Evolutionary conservation across 176 grass and related monocot genomes (phyloP), one percentile per base, ranked within the genome.

Genomic region (Zea luxurians): DNA sequence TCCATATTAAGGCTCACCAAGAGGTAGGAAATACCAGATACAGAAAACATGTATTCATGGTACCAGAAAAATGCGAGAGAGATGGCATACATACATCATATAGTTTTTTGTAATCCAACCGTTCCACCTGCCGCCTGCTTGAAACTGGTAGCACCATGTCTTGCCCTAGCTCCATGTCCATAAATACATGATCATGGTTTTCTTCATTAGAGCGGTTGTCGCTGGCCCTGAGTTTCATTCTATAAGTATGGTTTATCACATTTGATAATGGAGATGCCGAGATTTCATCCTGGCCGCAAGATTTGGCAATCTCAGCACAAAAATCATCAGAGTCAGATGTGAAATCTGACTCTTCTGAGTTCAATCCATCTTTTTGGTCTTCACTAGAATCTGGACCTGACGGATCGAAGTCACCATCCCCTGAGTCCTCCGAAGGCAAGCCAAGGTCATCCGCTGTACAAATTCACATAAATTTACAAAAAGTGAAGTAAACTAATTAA

Each of bases 251-350:
- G 17, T 83, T 37, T 40, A 46, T 80, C 7, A 43, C 3, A 53
- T 81, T 62, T 75, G 79, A 58, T 62, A 83, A 77, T 82, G 78
- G 70, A 65, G 66, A 65, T 45, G 46, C 66, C 4, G 36, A 83
- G 71, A 65, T 59, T 90, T 85, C 66, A 84, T 79, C 75, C 55
- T 72, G 61, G 81, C 70, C 78, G 48, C 42, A 47, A 36, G 76
- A 83, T 90, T 99, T 95, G 67, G 74, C 82, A 83, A 99, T 85
- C 62, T 95, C 92, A 8, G 69, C 57, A 92, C 92, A 99, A 64
- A 99, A 95, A 62, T 99, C 90, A 79, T 99, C 96, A 68, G 90
- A 93, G 40, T 95, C 96, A 12, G 96, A 99, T 69, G 91, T 90
- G 49, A 95, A 99, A 77, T 99, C 96, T 66, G 91, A 94, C 37